These are phyloP conservation scores for Aspergillus heteromorphus DNA, from an alignment of 495 filamentous ascomycete species.

Conservation along the genomic window DNA sequence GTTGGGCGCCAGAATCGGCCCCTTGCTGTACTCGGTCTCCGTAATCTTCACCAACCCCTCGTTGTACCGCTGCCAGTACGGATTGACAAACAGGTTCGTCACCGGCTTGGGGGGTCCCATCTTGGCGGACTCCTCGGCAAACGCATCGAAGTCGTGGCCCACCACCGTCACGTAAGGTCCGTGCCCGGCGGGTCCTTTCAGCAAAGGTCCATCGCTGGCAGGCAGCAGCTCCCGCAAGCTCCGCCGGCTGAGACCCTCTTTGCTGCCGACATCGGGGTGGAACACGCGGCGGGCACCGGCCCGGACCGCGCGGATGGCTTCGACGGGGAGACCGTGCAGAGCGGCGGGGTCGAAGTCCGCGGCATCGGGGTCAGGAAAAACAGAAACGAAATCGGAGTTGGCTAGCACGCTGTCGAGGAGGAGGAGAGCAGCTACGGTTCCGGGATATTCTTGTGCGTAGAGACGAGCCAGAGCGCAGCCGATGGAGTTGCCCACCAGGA, in stretches of 20 bases:
- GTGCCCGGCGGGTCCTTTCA: constrained; percentile 33
- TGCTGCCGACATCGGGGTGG: constrained; percentile 48
- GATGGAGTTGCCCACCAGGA: constrained; percentile 55
- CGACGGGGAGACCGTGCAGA: constrained; percentile 42
- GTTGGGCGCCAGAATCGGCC: constrained; percentile 46
- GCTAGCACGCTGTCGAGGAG: constrained; percentile 60
- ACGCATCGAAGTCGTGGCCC: constrained; percentile 55
- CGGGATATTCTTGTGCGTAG: constrained; percentile 44
- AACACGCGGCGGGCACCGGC: constrained; percentile 38
- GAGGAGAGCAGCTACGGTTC: constrained; percentile 41
- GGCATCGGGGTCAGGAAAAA: constrained; percentile 56
- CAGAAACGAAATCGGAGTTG: constrained; percentile 53
- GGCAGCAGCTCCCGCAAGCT: constrained; percentile 48
- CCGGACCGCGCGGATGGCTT: constrained; percentile 42
- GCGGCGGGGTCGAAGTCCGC: constrained; percentile 36
- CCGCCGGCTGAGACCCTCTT: constrained; percentile 50
- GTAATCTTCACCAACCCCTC: constrained; percentile 48
- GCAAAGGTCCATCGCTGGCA: constrained; percentile 36
- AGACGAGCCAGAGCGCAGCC: constrained; percentile 55
- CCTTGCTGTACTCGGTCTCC: constrained; percentile 27
- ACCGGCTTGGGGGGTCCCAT: constrained; percentile 37
- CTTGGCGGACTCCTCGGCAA: constrained; percentile 42
- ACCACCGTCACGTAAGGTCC: constrained; percentile 49
- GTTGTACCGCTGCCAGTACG: constrained; percentile 54
- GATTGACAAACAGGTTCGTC: constrained; percentile 49